Evolutionary conservation across 208 protist genomes (phyloP).

Genomic region (Leishmania arabica): DNA sequence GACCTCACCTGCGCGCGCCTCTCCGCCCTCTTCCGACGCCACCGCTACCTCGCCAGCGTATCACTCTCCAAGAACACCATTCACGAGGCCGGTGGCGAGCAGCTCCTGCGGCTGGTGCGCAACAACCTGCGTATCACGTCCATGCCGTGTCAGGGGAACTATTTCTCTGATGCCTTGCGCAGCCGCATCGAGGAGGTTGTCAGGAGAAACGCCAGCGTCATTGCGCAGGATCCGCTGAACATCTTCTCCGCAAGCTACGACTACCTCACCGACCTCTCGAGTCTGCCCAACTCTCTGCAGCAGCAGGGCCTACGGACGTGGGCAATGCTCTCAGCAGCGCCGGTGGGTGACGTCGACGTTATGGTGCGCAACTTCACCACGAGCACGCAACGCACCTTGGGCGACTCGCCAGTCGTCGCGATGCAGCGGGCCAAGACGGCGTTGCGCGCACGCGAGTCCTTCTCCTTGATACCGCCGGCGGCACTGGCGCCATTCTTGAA

Average conservation of each 20-base stretch:
- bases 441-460: slow-evolving; percentile 27
- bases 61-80: slow-evolving; percentile 61
- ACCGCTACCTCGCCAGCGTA: slow-evolving; percentile 61
- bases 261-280: slow-evolving; percentile 47
- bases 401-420: slow-evolving; percentile 31
- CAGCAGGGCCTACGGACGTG: slow-evolving; percentile 72
- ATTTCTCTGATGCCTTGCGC: slow-evolving; percentile 47
- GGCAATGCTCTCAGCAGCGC: slow-evolving; percentile 68
- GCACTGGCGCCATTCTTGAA: slow-evolving; percentile 77
- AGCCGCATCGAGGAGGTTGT: slow-evolving; percentile 49
- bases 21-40: slow-evolving; percentile 56
- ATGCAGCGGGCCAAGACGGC: slow-evolving; percentile 40
- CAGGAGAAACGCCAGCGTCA: slow-evolving; percentile 31
- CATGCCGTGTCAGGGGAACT: slow-evolving; percentile 52
- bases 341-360: slow-evolving; percentile 66
- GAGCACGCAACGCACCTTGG: slow-evolving; percentile 40
- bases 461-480: slow-evolving; percentile 58
- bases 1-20: slow-evolving; percentile 70
- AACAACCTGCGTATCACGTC: slow-evolving; percentile 58
- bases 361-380: slow-evolving; percentile 73
- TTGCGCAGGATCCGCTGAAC: slow-evolving; percentile 69
- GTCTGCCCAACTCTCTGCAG: slow-evolving; percentile 51
- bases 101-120: slow-evolving; percentile 71
- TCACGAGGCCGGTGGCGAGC: slow-evolving; percentile 75
- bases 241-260: slow-evolving; percentile 55